These are phyloP conservation scores for Nakaseomyces bracarensis DNA, from an alignment of 1,139 yeast genomes.

Conservation along the genomic window DNA sequence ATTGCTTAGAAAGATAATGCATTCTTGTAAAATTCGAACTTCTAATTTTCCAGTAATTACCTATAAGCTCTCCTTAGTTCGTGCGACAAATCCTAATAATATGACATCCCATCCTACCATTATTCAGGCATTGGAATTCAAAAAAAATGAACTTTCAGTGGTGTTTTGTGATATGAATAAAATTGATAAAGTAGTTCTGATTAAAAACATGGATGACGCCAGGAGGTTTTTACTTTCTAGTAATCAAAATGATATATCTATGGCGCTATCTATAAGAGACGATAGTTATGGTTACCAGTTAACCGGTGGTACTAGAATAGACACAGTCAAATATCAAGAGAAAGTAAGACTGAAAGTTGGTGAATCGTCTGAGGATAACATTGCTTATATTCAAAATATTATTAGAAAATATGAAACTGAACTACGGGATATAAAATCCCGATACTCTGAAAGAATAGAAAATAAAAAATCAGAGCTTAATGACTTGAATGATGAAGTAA, in stretches of 20 bases:
- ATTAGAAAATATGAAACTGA: conserved; percentile 23
- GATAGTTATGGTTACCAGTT: conserved; percentile 41
- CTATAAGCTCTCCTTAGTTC: conserved; percentile 38
- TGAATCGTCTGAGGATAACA: conserved; percentile 20
- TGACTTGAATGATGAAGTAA: conserved; percentile 11
- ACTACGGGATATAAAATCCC: conserved; percentile 15
- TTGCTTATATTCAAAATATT: conserved; percentile 22
- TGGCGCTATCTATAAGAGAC: conserved; percentile 41
- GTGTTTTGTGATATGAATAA: conserved; percentile 56
- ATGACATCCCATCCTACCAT: conserved; percentile 36
- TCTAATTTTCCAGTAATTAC: conserved; percentile 39
- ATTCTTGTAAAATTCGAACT: conserved; percentile 26
- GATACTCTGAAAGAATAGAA: conserved; percentile 15
- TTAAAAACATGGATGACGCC: conserved; percentile 46
- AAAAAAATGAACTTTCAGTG: conserved; percentile 47
- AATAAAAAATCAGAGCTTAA: conserved; percentile 12
- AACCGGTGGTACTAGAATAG: conserved; percentile 43
- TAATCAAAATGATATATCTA: conserved; percentile 37
- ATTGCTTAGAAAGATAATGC: conserved; percentile 40
- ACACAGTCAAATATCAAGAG: conserved; percentile 45
- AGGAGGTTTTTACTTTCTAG: conserved; percentile 35
- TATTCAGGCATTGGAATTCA: conserved; percentile 51
- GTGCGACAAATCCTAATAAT: neutral
- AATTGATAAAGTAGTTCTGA: conserved; percentile 53
- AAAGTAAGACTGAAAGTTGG: conserved; percentile 21